A percentile compares a stretch with the other conserved stretches of the same genome.
Evolutionary conservation across 2,329 filamentous ascomycete genomes (phyloP).

Genomic region (Ceratocystis harringtonii): DNA sequence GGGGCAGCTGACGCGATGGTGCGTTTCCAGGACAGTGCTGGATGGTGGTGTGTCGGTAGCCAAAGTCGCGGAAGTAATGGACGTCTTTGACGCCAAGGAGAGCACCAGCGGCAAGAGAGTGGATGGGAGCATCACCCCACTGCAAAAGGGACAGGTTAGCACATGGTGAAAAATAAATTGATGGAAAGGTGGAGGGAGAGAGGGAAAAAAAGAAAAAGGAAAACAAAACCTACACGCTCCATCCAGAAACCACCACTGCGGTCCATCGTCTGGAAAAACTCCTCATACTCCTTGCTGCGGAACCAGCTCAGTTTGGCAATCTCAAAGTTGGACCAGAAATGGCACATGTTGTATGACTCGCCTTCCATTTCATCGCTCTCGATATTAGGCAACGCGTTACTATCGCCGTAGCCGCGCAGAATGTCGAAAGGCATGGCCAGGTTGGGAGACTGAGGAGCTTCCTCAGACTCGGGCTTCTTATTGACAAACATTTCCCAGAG

Average conservation of each 20-base stretch:
- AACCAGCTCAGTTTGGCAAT: constrained; percentile 93
- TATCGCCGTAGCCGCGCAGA: constrained; percentile 56
- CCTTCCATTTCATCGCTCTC: constrained; percentile 92
- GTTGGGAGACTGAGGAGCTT: constrained; percentile 45
- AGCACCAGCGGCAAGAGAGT: constrained; percentile 86
- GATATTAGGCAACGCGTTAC: constrained; percentile 59
- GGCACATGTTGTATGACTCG: constrained; percentile 99
- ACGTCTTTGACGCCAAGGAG: constrained; percentile 71
- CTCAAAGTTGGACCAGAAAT: constrained; percentile 99
- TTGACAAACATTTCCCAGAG: constrained; percentile 99
- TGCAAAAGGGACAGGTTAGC: constrained; percentile 29
- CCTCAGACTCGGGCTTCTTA: constrained; percentile 45
- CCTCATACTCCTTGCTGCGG: constrained; percentile 90
- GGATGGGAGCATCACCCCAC: constrained; percentile 98
- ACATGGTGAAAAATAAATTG: constrained; percentile 10
- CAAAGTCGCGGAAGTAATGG: constrained; percentile 98
- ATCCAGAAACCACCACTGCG: constrained; percentile 97
- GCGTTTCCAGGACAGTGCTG: constrained; percentile 97
- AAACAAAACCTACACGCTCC: constrained; percentile 55
- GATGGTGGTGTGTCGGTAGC: constrained; percentile 95
- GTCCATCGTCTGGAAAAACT: constrained; percentile 99
- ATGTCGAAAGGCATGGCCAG: constrained; percentile 67
- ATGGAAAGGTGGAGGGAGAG: not conserved
- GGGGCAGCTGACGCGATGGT: constrained; percentile 67
- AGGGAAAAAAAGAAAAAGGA: not conserved